phyloP scores from a whole-genome alignment of 2,329 filamentous ascomycete species.

The Alternaria consortialis region DNA sequence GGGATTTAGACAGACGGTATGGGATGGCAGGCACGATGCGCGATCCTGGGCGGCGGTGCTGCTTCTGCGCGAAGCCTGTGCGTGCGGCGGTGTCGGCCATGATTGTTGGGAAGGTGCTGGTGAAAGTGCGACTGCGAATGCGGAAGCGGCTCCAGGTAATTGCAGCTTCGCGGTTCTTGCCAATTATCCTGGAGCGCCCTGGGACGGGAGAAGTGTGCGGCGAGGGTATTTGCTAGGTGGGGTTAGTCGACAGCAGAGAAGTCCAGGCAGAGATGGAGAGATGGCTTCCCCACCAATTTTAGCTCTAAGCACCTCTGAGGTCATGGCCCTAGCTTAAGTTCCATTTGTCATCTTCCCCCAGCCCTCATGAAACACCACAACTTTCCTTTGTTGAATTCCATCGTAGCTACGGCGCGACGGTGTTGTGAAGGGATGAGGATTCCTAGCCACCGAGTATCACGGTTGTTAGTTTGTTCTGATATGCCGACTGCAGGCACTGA shows the following conservation, averaged over 20 bases:
- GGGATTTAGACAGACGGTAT: conserved; percentile 43
- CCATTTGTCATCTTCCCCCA: conserved; percentile 13
- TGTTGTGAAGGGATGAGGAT: no score
- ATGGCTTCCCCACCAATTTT: conserved; percentile 19
- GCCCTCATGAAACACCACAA: background rate
- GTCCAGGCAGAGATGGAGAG: conserved; percentile 23
- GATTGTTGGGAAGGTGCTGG: background rate
- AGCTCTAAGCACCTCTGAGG: conserved; percentile 8
- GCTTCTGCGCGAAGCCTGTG: conserved; percentile 33
- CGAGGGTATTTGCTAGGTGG: conserved; percentile 22
- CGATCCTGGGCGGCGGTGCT: conserved; percentile 35
- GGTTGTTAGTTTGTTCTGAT: background rate
- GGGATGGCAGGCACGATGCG: conserved; percentile 53
- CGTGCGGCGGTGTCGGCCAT: conserved; percentile 37
- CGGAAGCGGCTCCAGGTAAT: conserved; percentile 54
- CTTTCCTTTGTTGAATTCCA: background rate
- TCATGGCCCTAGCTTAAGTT: conserved; percentile 12
- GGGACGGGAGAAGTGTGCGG: conserved; percentile 24
- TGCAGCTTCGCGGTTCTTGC: conserved; percentile 37
- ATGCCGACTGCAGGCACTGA: no score
- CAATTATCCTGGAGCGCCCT: conserved; percentile 56
- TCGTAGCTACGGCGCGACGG: no score
- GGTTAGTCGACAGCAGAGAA: conserved; percentile 13
- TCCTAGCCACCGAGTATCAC: no score
- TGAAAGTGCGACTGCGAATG: conserved; percentile 12